Conservation (phyloP, 164 flowering plant genomes). For the Protea cynaroides region DNA sequence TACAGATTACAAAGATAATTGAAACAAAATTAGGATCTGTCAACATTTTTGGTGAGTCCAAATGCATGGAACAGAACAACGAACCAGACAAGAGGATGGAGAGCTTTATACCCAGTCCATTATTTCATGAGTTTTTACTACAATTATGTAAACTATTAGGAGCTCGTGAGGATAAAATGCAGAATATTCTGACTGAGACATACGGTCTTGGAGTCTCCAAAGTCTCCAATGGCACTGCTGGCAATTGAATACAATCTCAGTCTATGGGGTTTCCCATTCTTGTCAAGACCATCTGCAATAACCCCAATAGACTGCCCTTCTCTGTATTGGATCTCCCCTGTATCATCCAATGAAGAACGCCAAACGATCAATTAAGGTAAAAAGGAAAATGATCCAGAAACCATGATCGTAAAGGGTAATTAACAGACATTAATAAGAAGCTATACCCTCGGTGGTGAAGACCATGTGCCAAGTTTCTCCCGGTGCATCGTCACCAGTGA, state of each 20-base stretch:
- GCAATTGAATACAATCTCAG: constrained; percentile 95
- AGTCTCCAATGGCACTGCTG: constrained; percentile 98
- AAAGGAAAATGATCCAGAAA: too few species aligned
- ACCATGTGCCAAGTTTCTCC: constrained; percentile 99
- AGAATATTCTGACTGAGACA: constrained; percentile 13
- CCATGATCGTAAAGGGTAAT: background rate
- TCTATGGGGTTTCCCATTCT: constrained; percentile 96
- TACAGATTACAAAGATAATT: background rate
- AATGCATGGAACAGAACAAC: background rate
- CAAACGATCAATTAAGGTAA: constrained; percentile 1
- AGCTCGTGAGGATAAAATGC: background rate
- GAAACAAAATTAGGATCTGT: too few species aligned
- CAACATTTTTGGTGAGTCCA: background rate
- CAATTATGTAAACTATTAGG: background rate
- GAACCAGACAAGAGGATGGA: background rate
- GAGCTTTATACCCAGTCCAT: background rate
- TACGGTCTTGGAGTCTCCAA: constrained; percentile 98
- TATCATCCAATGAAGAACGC: constrained; percentile 8
- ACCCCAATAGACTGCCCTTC: constrained; percentile 98
- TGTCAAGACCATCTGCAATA: constrained; percentile 83
- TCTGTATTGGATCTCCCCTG: constrained; percentile 89
- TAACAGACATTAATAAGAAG: background rate
- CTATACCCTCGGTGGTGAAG: constrained; percentile 87
- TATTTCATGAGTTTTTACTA: background rate
- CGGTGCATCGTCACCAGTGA: constrained; percentile 98